Conservation (phyloP, 164 flowering plant species). For the Brasenia schreberi region DNA sequence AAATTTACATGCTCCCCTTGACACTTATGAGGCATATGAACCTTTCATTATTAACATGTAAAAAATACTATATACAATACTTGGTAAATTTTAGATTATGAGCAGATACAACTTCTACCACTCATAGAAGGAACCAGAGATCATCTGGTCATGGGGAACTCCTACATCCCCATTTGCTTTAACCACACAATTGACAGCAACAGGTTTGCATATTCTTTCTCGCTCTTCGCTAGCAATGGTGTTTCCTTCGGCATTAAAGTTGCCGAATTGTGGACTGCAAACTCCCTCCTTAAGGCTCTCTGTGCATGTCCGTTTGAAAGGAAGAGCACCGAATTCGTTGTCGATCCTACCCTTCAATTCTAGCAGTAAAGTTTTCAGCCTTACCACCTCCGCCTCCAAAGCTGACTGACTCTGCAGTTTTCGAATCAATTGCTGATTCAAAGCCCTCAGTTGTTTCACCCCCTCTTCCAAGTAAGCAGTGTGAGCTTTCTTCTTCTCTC, state of each 20-base stretch:
- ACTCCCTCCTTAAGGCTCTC: conserved; percentile 22
- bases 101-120: not conserved
- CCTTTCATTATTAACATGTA: too few species aligned
- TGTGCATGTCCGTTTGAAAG: conserved; percentile 26
- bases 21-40: too few species aligned
- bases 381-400: conserved; percentile 45
- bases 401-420: conserved; percentile 38
- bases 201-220: conserved; percentile 20
- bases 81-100: too few species aligned
- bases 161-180: conserved; percentile 10
- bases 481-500: conserved; percentile 77
- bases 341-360: conserved; percentile 50
- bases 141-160: conserved; percentile 8
- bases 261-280: conserved; percentile 12
- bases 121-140: not conserved
- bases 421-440: conserved; percentile 50
- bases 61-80: too few species aligned
- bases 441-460: conserved; percentile 26
- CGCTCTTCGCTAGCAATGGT: conserved; percentile 9
- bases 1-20: too few species aligned
- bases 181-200: conserved; percentile 14
- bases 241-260: conserved; percentile 11
- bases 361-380: conserved; percentile 32
- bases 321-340: conserved; percentile 34
- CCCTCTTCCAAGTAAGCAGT: conserved; percentile 58